A percentile compares a stretch with the other conserved stretches of the same genome.
These are phyloP conservation scores for Calonectria henricotiae DNA, from an alignment of 2,329 filamentous ascomycete genomes.

Conservation along the genomic window DNA sequence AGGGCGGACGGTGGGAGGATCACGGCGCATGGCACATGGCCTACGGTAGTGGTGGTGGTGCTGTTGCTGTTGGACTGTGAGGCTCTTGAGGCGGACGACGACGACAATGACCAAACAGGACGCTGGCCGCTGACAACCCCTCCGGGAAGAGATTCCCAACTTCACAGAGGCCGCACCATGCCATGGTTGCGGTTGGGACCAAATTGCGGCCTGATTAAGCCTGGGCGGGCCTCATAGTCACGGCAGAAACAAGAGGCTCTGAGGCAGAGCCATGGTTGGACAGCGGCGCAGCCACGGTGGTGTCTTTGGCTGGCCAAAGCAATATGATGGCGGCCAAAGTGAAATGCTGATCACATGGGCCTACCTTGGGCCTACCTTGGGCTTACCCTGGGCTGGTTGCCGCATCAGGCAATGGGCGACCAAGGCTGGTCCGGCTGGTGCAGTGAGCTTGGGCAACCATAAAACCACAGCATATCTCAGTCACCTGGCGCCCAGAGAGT, in stretches of 20 bases:
- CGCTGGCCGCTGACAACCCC: not conserved
- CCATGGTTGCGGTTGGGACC: constrained; percentile 4
- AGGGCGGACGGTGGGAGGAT: not conserved
- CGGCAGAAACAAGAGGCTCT: constrained; percentile 9
- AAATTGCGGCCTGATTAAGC: constrained; percentile 17
- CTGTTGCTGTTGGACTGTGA: not conserved
- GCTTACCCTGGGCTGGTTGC: not conserved
- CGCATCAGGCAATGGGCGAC: constrained; percentile 9
- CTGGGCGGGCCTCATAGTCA: constrained; percentile 19
- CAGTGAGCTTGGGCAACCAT: constrained; percentile 9
- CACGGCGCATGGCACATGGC: not conserved
- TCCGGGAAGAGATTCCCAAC: not conserved
- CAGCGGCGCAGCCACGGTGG: constrained; percentile 9
- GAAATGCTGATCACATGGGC: constrained; percentile 15
- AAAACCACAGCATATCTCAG: constrained; percentile 11
- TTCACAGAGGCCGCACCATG: not conserved
- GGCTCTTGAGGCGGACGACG: not conserved
- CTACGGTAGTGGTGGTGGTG: no score
- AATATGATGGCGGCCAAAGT: constrained; percentile 10
- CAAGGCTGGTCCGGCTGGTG: constrained; percentile 3
- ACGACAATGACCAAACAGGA: not conserved
- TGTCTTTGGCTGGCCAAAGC: constrained; percentile 22
- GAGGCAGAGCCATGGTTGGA: constrained; percentile 15
- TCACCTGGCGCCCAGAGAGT: constrained; percentile 9
- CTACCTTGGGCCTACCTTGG: not conserved